These are phyloP conservation scores for Venturia nashicola DNA, from an alignment of 2,329 filamentous ascomycete genomes.

Conservation along the genomic window DNA sequence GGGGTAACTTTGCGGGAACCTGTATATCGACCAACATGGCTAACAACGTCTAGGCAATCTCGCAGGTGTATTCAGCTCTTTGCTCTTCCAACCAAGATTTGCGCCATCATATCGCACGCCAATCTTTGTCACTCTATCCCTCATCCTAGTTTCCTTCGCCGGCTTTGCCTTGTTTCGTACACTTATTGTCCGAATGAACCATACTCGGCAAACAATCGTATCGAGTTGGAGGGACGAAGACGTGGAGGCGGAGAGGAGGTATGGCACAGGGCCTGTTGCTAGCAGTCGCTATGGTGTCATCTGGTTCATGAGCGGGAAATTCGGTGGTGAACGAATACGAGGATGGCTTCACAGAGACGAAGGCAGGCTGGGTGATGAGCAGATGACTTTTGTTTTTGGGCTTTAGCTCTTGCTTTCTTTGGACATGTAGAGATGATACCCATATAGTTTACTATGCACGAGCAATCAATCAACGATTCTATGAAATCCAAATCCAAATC, in stretches of 20 bases:
- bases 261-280: conserved; percentile 19
- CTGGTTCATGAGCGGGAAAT: conserved; percentile 18
- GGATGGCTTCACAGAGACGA: conserved; percentile 23
- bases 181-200: conserved; percentile 27
- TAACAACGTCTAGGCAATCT: conserved; percentile 24
- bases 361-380: conserved; percentile 31
- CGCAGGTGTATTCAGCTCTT: conserved; percentile 31
- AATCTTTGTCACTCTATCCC: conserved; percentile 30
- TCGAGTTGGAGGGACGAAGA: conserved; percentile 23
- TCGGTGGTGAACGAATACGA: conserved; percentile 12
- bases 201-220: conserved; percentile 18
- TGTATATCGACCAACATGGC: neutral
- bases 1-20: conserved; percentile 20
- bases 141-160: conserved; percentile 24
- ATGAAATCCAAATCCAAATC: too few species aligned
- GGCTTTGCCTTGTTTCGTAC: conserved; percentile 29
- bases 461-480: neutral
- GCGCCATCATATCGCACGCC: conserved; percentile 29
- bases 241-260: conserved; percentile 24
- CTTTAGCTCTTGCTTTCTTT: conserved; percentile 11
- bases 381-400: conserved; percentile 33
- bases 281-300: conserved; percentile 19
- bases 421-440: neutral
- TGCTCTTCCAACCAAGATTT: conserved; percentile 32
- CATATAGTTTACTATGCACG: neutral